Evolutionary conservation across 2,329 filamentous ascomycete species (phyloP), one percentile per base, ranked within the genome.

Genomic region (Paraconiothyrium brasiliense): DNA sequence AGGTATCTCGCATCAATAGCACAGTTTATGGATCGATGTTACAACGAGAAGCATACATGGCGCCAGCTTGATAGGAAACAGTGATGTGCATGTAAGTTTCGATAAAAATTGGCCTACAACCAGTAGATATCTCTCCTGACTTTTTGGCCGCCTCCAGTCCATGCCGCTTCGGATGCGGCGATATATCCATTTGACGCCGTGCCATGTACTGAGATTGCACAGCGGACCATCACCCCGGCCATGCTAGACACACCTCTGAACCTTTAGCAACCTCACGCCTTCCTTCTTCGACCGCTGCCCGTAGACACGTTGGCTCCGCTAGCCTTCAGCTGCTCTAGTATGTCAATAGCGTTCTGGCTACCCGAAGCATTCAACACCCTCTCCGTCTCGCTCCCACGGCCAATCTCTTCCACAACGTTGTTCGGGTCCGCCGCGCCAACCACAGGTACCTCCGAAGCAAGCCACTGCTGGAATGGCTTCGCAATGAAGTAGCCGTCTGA

Each of bases 391-490:
- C 67, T 79, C 30, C 78, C 78, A 34, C 78, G 63, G 3, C 78
- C 78, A 70, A 80, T 80, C 58, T 82, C 81, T 61, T 81, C 79
- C 5, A 79, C 74, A 3, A 83, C 81, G 49, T 83, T 84, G 60
- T 80, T 80, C 30, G 89, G 85, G 71, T 94, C 92, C 35, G 84
- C 84, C 68, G 84, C 84, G 54, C 89, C 91, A 63, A 94, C 85
- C 35, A 86, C 75, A 0, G 89, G 86, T 3, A 94, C 84, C 44
- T 85, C 84, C n/a, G 85, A 85, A 11, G 91, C 91, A 51, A 95
- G 82, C 81, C 92, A 88, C 74, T 89, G 86, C 84, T 95, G 92
- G 80, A 95, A 94, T 6, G 92, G 92, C 67, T 87, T 83, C 9
- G 87, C 86, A 49, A 93, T 86, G 76, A 95, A 93, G 76, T 85